Conservation (phyloP, 352 stramenopile species). For the Pythium vanterpoolii region DNA sequence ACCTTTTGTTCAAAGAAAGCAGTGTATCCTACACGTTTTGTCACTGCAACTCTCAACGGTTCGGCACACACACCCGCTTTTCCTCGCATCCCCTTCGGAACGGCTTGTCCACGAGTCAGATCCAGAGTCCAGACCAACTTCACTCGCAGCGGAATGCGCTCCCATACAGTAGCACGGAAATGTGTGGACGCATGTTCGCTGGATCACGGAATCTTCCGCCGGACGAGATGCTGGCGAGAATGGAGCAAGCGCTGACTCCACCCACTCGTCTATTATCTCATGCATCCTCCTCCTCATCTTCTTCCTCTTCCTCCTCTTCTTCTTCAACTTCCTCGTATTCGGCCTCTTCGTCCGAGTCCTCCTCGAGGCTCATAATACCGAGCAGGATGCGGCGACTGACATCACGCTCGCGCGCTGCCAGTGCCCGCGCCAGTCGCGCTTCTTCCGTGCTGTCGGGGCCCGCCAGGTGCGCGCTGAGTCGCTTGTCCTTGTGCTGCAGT, state of each 20-base stretch:
- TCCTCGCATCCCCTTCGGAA: not conserved
- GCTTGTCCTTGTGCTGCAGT: conserved; percentile 63
- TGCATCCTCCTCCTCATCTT: conserved; percentile 3
- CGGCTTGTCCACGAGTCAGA: no score
- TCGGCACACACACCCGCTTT: not conserved
- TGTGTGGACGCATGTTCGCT: not conserved
- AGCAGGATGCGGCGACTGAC: conserved; percentile 61
- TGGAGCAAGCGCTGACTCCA: not conserved
- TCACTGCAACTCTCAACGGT: conserved; percentile 1
- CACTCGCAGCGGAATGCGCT: not conserved
- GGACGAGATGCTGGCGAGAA: conserved; percentile 15
- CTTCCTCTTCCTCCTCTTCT: conserved; percentile 12
- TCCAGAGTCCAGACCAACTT: conserved; percentile 4
- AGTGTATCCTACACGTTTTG: not conserved
- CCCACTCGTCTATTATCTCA: not conserved
- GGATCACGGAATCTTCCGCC: conserved; percentile 1
- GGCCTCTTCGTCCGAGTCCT: conserved; percentile 29
- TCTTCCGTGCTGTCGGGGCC: not conserved
- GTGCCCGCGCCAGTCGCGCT: conserved; percentile 19
- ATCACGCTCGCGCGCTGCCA: conserved; percentile 47
- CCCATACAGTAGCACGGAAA: not conserved
- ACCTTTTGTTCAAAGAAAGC: no score
- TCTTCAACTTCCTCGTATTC: conserved; percentile 9
- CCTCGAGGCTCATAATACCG: conserved; percentile 56
- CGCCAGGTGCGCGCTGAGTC: conserved; percentile 45